phyloP scores from a whole-genome alignment of 2,329 filamentous ascomycete species.

The Lachnellula occidentalis region DNA sequence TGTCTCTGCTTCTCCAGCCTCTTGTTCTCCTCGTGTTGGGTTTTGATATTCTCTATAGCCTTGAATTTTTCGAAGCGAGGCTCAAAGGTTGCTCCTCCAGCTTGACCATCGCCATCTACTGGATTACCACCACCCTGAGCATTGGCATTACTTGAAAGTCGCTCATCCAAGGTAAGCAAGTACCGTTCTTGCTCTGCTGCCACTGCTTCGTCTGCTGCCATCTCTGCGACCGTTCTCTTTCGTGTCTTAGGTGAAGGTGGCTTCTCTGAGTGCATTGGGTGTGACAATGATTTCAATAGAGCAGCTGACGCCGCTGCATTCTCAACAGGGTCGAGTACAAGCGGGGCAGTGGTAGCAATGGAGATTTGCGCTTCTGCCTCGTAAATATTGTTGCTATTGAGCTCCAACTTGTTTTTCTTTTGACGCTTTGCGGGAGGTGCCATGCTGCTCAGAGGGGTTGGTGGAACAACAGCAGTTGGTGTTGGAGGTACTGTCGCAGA shows the following conservation, averaged over 20 bases:
- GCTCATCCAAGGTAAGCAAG: conserved; percentile 88
- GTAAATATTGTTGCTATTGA: conserved; percentile 68
- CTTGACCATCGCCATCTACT: conserved; percentile 68
- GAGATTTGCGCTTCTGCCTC: conserved; percentile 73
- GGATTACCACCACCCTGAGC: conserved; percentile 51
- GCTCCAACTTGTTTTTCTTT: conserved; percentile 67
- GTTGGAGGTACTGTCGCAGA: conserved; percentile 51
- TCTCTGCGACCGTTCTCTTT: conserved; percentile 89
- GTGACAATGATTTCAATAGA: conserved; percentile 65
- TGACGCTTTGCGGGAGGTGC: conserved; percentile 55
- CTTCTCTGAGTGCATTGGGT: conserved; percentile 70
- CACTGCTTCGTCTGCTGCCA: conserved; percentile 89
- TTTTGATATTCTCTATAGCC: conserved; percentile 77
- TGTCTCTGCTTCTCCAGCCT: conserved; percentile 70
- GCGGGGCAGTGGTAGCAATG: conserved; percentile 64
- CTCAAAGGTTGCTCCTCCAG: conserved; percentile 69
- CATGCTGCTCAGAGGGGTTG: conserved; percentile 53
- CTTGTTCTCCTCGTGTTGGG: conserved; percentile 69
- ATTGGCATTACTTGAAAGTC: conserved; percentile 56
- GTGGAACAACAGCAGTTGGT: conserved; percentile 57
- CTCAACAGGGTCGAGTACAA: conserved; percentile 73
- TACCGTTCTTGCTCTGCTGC: conserved; percentile 85
- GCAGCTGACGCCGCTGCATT: conserved; percentile 63
- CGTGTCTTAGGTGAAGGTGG: conserved; percentile 81
- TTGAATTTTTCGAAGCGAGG: conserved; percentile 89